Base-by-base conservation (phyloP, 2,329 filamentous ascomycete genomes). In the Alternaria infectoria region DNA sequence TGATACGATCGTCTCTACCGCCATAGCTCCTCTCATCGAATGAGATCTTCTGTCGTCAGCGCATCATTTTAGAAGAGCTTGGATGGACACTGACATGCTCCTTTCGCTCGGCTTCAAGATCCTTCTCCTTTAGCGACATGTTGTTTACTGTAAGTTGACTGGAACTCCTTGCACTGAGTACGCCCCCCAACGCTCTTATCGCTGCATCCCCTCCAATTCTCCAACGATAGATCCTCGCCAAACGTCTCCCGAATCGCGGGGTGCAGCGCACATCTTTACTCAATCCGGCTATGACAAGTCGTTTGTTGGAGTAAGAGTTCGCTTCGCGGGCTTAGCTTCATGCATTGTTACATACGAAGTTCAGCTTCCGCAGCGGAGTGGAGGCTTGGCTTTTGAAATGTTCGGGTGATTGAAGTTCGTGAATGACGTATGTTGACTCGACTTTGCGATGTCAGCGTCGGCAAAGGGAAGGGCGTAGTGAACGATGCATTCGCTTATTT, bases 141-240 rank as follows among this genome's bases (percentile, higher is more conserved):
- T 17, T 40, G 13, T 1, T 3, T 3, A 11, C 3, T 11, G 12
- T 0, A 50, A 6, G 1, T 1, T 13, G 1, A 19, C 12, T 21
- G 26, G 8, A 30, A 15, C 26, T 3, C 1, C 26, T 2, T 19
- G 6, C 26, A 30, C 8, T 12, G 3, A 13, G 10, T 4, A 50
- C 25, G 8, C 9, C 9, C 9, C 6, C 4, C 4, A 19, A 12
- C 26, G 4, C 8, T 50, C 47, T 50, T 54, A 30, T 26, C 26
- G 45, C n/a, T 47, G 25, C 11, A 57, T 36, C n/a, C 44, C 26
- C 6, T 62, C 50, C 19, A 30, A 17, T 49, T 61, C 9, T 6
- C 61, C 54, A 26, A 66, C 44, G 19, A 66, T 45, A 43, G 19
- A 47, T 59, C 47, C 46, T 58, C 62, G 45, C 62, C 60, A 28